Base-by-base conservation (phyloP, 2,329 filamentous ascomycete genomes). In the Cytospora piceae region DNA sequence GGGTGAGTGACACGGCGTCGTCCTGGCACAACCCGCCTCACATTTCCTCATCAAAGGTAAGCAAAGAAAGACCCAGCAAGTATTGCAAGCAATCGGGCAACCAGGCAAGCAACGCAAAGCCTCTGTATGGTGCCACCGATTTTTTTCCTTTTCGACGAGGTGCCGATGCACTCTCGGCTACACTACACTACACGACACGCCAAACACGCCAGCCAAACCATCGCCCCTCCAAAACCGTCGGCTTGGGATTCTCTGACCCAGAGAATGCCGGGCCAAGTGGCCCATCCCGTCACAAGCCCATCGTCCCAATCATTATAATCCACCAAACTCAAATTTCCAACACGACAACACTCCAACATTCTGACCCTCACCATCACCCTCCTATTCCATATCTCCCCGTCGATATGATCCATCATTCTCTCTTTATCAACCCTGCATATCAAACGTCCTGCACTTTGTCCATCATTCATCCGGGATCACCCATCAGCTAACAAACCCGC, bases 1-100 rank as follows among this genome's bases (percentile, higher is more conserved):
- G 76, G 67, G 74, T 79, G 70, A 81, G 80, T 66, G 82, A 84
- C 72, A 70, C 75, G 46, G 72, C 71, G 52, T 78, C 80, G 71
- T 82, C 80, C 71, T 83, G 81, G 80, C 79, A 79, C 71, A 79
- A 77, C 73, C 75, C 77, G 73, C 76, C 76, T 66, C 77, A 78
- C 71, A 73, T 74, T 69, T 77, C 78, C 69, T 78, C 80, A 69
- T 78, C 73, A 83, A 83, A 81, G 81, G 83, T 77, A 77, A 49
- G 46, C 46, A 49, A 20, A 49, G 81, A 27, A 24, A 56, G 6
- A 9, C 39, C 11, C 17, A 53, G 53, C 53, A 55, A 31, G 54
- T 37, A 52, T 37, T 53, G 27, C 46, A 63, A 49, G 54, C 51
- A 58, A 65, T 29, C 31, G 32, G 39, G 27, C 29, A 39, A 58